Evolutionary conservation across 176 grass and related monocot genomes (phyloP), one percentile per base, ranked within the genome.

Genomic region (Triticum urartu): DNA sequence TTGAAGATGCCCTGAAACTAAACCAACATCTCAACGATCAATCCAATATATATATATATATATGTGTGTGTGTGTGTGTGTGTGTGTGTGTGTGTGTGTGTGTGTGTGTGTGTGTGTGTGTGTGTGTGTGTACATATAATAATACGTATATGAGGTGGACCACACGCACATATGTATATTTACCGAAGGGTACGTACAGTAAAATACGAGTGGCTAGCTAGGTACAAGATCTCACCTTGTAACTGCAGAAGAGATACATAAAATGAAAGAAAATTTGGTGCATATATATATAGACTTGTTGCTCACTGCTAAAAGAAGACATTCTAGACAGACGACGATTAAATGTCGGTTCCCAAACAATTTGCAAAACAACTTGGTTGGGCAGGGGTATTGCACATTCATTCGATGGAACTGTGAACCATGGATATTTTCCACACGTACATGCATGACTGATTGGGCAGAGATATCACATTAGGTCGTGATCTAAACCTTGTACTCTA

Each of bases 161-260:
- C 18, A 15, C 74, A 35, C 59, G 35, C 56, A 64, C 65, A 11
- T 38, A 50, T 6, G 47, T 74, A 70, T 45, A 52, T 17, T 52
- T 6, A 52, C 48, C 48, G 14, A 52, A 52, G 14, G 14, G 79
- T 13, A 2, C 40, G 50, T 22, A 82, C 42, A 64, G 45, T 50
- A 86, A 82, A 11, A 12, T 86, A 85, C 52, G 77, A 54, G 61
- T 26, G 26, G 72, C 42, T 75, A 75, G 72, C 2, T 47, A 77
- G n/a, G 9, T 24, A 42, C 80, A 32, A 67, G 80, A 90, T 87
- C 75, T 64, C 59, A 67, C 32, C 66, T 47, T 78, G 70, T 74
- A 47, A 87, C 79, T 84, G 48, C 78, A 64, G 32, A 54, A 69
- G 68, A 26, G 33, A 78, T 82, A 62, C 21, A 40, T 39, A 84